Evolutionary conservation across 495 filamentous ascomycete genomes (phyloP), one percentile per base, ranked within the genome.

Genomic region (Talaromyces thailandensis): DNA sequence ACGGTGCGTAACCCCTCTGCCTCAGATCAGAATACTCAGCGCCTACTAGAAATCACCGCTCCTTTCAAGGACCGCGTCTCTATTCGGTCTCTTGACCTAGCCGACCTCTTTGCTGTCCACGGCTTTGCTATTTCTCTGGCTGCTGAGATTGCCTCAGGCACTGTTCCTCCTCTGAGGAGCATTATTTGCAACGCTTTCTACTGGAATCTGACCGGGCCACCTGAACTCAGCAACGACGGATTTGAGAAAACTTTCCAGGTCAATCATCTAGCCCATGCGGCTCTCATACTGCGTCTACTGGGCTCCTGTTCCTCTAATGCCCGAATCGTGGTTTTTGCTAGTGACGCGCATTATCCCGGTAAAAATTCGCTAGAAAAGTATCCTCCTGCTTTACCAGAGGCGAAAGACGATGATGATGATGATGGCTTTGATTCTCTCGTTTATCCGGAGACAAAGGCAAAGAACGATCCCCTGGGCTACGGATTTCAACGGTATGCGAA

Each of bases 101-200:
- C 65, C 6, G 67, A 69, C 14, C 64, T 80, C 21, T 66, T 71
- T 0, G 72, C 65, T 28, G 74, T 79, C 8, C 74, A 74, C 23
- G 64, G 61, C 28, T 67, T 70, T 18, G 75, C 75, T 5, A 63
- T 64, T 4, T 62, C 69, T 3, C 50, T 70, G 21, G 45, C 63
- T 11, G 29, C 56, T 21, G 57, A 66, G 25, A 74, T 80, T 24
- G 69, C 67, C 23, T 69, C 64, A 2, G 74, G 72, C 28, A 64
- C 66, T 6, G 66, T 79, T 55, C 76, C 79, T 2, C 74, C 71
- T 0, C 75, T 82, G 52, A 66, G 68, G 0, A 73, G 74, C 21
- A 70, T 82, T 8, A 67, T 83, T 7, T 72, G 77, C 58, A 75
- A 79, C 43, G 78, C 79, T 1, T 75, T 75, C 35, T 74, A 73